Evolutionary conservation across 1,284 basidiomycete species (phyloP), one percentile per base, ranked within the genome.

Genomic region (Gomphus bonarii): DNA sequence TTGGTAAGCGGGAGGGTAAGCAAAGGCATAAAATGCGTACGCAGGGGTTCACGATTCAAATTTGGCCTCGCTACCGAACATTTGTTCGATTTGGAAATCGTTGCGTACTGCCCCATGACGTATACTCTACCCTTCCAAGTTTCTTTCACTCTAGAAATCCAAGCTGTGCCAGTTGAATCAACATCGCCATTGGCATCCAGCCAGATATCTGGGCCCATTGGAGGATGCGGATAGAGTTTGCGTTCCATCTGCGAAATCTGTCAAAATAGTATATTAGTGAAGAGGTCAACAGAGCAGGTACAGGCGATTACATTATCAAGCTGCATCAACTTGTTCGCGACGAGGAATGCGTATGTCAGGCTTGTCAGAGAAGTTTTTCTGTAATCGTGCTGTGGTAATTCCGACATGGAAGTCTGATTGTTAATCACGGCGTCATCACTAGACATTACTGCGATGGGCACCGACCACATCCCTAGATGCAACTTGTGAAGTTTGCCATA

Each of bases 191-290:
- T 53, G 5, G 18, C 36, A 53, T 43, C 51, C 20, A 25, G 30
- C 51, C 51, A 53, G 3, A 53, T 57, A 16, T 50, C 48, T 12
- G 47, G 33, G 14, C 55, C 55, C 10, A 51, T 25, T 22, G 55
- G 55, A 12, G 55, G 55, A 18, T 38, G 49, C 11, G 55, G 55
- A 28, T 40, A 57, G 11, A 57, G 30, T 51, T 40, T 50, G 6
- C 47, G 51, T 20, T 53, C 36, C 40, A 31, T 43, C 16, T 53
- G 51, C 30, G 51, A 38, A 10, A 9, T 3, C 51, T 53, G 18
- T 30, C 7, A 18, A n/a, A 14, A 8, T 36, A 36, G 8, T 4
- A 35, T 14, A 25, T 51, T 3, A n/a, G 35, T 48, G n/a, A 48
- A 33, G 8, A 10, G 5, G 31, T n/a, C 4, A 18, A 5, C 10